Conservation (phyloP, 2,329 filamentous ascomycete genomes). For the Pseudogymnoascus sp. region DNA sequence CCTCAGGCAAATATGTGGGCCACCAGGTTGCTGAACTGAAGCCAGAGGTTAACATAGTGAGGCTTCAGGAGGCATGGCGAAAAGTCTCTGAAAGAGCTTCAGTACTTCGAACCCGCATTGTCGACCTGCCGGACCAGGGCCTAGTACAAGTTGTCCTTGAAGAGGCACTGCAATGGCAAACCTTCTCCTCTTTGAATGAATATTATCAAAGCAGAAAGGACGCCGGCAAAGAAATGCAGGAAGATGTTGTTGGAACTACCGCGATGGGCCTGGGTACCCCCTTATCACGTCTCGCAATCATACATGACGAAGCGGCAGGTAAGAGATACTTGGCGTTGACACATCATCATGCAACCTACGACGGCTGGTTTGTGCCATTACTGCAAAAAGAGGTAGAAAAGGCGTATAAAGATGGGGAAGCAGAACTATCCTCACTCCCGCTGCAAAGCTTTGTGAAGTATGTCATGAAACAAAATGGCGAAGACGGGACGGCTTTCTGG, state of each 20-base stretch:
- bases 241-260: no score
- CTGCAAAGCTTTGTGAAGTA: no score
- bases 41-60: background rate
- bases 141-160: background rate
- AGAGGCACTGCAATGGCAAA: background rate
- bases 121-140: background rate
- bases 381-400: constrained; percentile 5
- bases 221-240: no score
- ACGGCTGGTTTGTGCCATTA: constrained; percentile 52
- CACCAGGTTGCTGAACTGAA: no score
- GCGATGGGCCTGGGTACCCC: background rate
- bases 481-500: background rate
- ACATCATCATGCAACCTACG: constrained; percentile 45
- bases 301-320: no score
- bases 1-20: background rate
- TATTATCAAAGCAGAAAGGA: no score
- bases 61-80: background rate
- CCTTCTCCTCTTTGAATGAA: no score
- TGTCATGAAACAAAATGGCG: no score
- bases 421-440: background rate
- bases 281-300: background rate
- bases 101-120: constrained; percentile 9
- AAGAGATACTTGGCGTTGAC: no score
- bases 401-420: background rate
- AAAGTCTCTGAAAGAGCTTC: background rate